Evolutionary conservation across 106 monocot genomes (phyloP).

Genomic region (Phalaenopsis equestris): DNA sequence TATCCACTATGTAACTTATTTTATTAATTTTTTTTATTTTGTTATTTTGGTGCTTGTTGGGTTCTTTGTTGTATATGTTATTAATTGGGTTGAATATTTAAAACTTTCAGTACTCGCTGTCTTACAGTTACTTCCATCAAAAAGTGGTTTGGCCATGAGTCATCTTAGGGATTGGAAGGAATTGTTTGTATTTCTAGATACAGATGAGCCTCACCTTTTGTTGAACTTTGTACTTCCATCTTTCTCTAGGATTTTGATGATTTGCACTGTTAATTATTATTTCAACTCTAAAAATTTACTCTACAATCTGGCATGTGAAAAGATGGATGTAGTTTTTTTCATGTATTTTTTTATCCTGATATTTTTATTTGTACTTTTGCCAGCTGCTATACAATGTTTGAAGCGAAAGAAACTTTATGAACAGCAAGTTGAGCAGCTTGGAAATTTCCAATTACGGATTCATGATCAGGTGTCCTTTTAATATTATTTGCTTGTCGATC

Average conservation of each 20-base stretch:
- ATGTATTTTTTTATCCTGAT: neutral
- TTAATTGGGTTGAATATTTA: neutral
- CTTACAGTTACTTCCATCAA: neutral
- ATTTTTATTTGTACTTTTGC: constrained; percentile 4
- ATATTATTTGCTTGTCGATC: neutral
- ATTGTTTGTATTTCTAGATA: neutral
- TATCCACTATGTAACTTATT: no score
- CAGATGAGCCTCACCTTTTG: neutral
- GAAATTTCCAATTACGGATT: constrained; percentile 86
- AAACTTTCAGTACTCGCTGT: neutral
- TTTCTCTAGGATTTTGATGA: neutral
- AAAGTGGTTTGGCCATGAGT: neutral
- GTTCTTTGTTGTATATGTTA: neutral
- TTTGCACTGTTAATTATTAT: neutral
- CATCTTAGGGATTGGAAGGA: neutral
- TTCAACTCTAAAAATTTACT: neutral
- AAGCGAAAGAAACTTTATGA: constrained; percentile 92
- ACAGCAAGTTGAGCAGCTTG: constrained; percentile 94
- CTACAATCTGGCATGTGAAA: neutral
- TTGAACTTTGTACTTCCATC: neutral
- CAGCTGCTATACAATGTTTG: constrained; percentile 97
- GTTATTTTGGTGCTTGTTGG: neutral
- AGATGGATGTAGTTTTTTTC: neutral
- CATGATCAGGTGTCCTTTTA: constrained; percentile 72
- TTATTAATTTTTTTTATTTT: no score